Evolutionary conservation across 768 basidiomycete genomes (phyloP).

Genomic region (Xerocomus brunneocitrinus): DNA sequence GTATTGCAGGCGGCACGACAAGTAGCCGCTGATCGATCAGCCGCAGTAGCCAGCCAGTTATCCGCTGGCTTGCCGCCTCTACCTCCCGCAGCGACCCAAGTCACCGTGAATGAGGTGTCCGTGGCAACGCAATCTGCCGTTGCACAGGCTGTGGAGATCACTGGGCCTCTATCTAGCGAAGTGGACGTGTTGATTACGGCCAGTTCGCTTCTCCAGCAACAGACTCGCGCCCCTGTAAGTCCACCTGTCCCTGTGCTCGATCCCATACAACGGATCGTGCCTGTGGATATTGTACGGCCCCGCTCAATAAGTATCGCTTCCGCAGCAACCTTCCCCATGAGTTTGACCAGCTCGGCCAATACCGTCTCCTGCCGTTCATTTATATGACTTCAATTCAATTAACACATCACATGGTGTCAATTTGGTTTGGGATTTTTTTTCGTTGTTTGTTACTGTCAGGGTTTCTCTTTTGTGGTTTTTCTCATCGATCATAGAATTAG

Average conservation of each 20-base stretch:
- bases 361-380: conserved; percentile 22
- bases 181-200: conserved; percentile 80
- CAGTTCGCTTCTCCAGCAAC: conserved; percentile 45
- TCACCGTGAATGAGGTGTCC: conserved; percentile 55
- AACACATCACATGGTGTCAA: conserved; percentile 19
- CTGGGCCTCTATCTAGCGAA: conserved; percentile 67
- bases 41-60: conserved; percentile 38
- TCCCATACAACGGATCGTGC: conserved; percentile 22
- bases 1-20: conserved; percentile 72
- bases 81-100: conserved; percentile 33
- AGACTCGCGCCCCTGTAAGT: conserved; percentile 31
- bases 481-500: conserved; percentile 29
- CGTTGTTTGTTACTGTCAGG: conserved; percentile 20
- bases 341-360: conserved; percentile 19
- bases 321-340: conserved; percentile 23
- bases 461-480: conserved; percentile 21
- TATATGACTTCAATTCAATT: conserved; percentile 26
- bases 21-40: conserved; percentile 49
- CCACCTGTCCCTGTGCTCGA: conserved; percentile 22
- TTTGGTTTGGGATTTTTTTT: conserved; percentile 25
- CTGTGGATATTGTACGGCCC: conserved; percentile 30
- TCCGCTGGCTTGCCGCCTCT: conserved; percentile 37
- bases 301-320: conserved; percentile 33
- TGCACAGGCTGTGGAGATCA: conserved; percentile 76
- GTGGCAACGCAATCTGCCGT: conserved; percentile 72